Evolutionary conservation across 2,329 filamentous ascomycete genomes (phyloP), one percentile per base, ranked within the genome.

Genomic region (Penicillium sp.): DNA sequence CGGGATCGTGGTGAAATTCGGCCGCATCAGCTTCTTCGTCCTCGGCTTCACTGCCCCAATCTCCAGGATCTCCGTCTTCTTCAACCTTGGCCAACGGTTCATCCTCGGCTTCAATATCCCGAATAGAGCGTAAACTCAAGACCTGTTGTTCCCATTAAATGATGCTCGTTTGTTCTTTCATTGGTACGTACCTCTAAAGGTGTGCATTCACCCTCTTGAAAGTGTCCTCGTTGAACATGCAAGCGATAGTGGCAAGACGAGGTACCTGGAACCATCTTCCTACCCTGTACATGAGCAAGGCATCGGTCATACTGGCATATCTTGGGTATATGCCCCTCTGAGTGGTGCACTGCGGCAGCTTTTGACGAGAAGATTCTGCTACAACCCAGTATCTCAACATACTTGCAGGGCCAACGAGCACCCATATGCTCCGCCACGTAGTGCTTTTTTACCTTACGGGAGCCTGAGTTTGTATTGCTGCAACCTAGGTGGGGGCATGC

Each of bases 61-160:
- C 23, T 37, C 42, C 31, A 32, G n/a, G 9, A 20, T 44, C 42
- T 44, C 15, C 15, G 15, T 18, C 15, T 18, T 18, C 15, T 18
- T 18, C 15, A 18, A 18, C 15, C 15, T 18, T 18, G 15, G 15
- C 15, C 15, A 18, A 18, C 15, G 15, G 15, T 18, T 44, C 42
- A 24, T 44, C 29, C 31, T 35, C 31, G 42, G n/a, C 42, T 44
- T 44, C 42, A 25, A 35, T 25, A 44, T 25, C 29, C 27, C 27
- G 6, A 28, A 6, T 9, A 28, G 27, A 28, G 27, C 7, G 27
- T 9, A 8, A 9, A 28, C 9, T 28, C 6, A 33, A 23, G 29
- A 44, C 42, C 42, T 44, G 15, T 44, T 44, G 28, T 29, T 23
- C 28, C n/a, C 29, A 13, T 44, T 32, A 35, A 24, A 33, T 25